phyloP scores from a whole-genome alignment of 2,329 filamentous ascomycete species.

The Orbilia quercus region DNA sequence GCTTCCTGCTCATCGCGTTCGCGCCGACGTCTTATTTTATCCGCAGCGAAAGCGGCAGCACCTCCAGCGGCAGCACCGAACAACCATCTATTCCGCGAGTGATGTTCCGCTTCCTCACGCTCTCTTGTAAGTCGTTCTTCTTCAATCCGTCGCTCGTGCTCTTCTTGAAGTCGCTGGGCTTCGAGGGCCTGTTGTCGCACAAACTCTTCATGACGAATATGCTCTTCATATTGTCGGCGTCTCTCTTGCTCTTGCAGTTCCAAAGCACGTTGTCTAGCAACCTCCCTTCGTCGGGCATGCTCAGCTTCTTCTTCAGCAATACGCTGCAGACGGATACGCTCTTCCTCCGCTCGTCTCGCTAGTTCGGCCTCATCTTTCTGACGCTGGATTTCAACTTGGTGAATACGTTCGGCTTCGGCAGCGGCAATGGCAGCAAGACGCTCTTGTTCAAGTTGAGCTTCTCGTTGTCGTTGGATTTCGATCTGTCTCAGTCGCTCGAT shows the following conservation, averaged over 20 bases:
- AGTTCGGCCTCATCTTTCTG: conserved; percentile 36
- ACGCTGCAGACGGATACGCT: conserved; percentile 43
- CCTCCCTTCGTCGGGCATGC: conserved; percentile 35
- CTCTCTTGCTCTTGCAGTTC: conserved; percentile 48
- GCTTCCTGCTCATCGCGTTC: conserved; percentile 44
- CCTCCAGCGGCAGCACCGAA: conserved; percentile 48
- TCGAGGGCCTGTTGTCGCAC: conserved; percentile 49
- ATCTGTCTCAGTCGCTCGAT: conserved; percentile 45
- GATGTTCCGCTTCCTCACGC: conserved; percentile 40
- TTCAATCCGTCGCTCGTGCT: conserved; percentile 20
- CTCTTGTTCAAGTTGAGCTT: conserved; percentile 40
- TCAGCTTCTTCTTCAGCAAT: conserved; percentile 51
- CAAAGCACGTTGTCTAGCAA: conserved; percentile 44
- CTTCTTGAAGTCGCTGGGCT: conserved; percentile 37
- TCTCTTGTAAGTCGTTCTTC: conserved; percentile 41
- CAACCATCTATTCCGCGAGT: conserved; percentile 33
- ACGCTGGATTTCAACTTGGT: conserved; percentile 38
- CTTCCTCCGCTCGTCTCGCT: conserved; percentile 42
- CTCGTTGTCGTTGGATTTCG: conserved; percentile 42
- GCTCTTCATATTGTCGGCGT: conserved; percentile 33
- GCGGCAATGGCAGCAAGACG: conserved; percentile 39
- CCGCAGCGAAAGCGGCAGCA: conserved; percentile 45
- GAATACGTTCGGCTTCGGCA: conserved; percentile 51
- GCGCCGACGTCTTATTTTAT: conserved; percentile 35
- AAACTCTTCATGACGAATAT: conserved; percentile 48